Evolutionary conservation across 768 basidiomycete genomes (phyloP), one percentile per base, ranked within the genome.

Genomic region (Lactifluus echinatus): DNA sequence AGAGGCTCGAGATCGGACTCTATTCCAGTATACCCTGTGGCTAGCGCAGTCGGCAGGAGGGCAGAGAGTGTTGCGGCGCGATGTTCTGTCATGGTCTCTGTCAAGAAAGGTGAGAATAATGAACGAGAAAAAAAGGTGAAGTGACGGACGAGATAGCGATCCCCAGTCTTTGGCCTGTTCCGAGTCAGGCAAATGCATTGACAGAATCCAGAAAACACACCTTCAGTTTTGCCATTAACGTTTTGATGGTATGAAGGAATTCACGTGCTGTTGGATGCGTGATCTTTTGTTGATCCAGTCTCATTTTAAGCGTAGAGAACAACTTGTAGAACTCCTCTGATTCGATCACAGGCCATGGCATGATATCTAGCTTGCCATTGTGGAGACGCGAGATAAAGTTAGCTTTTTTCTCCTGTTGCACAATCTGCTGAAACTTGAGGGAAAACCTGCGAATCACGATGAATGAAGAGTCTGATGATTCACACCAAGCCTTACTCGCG

Each of bases 311-410:
- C 0, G 68, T 66, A 0, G 72, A 71, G 53, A 84, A 82, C n/a
- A 82, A 63, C 2, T 66, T 71, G 57, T 84, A 84, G 64, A 84
- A 84, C 24, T 81, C 75, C 44, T 67, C 74, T 0, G 82, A 83
- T 62, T 81, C 79, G 34, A 84, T 83, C 43, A 85, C 80, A 0
- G 82, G 82, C 83, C 84, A 84, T 5, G 83, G 83, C 17, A 84
- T 74, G 15, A 85, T 84, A 39, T 72, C 73, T 6, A 84, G 63
- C 51, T 73, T 73, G 1, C 82, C 82, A 0, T 73, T 72, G 57
- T 84, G 83, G 5, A 84, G 72, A 2, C 74, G 76, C 17, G 80
- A 76, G 55, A 85, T 82, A 63, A 84, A 84, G 59, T 84, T 85
- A 0, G 76, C 70, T 31, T 73, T 79, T 66, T 82, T 80, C 56